Percentiles rank a stretch among this genome's conserved stretches.
These are phyloP conservation scores for Nakataea oryzae DNA, from an alignment of 2,329 filamentous ascomycete species.

Conservation along the genomic window DNA sequence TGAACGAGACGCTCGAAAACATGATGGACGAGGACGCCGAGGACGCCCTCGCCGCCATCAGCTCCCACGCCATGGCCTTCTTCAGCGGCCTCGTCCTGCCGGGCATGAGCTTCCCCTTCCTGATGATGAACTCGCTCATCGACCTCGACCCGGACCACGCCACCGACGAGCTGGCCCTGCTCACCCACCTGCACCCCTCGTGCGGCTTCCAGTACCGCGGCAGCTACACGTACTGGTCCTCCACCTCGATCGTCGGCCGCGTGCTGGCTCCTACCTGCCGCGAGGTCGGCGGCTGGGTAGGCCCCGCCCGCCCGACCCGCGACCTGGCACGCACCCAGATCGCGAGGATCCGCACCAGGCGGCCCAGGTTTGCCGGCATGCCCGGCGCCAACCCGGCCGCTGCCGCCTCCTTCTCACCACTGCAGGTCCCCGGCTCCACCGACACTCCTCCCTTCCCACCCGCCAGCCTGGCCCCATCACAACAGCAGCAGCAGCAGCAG, in stretches of 20 bases:
- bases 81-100: constrained; percentile 66
- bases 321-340: constrained; percentile 62
- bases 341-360: constrained; percentile 53
- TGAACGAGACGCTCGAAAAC: constrained; percentile 50
- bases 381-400: background rate
- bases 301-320: constrained; percentile 56
- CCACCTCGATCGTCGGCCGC: constrained; percentile 62
- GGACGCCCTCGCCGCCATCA: constrained; percentile 45
- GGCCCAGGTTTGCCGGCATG: constrained; percentile 27
- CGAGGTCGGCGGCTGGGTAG: constrained; percentile 64
- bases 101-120: constrained; percentile 58
- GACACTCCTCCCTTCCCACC: background rate
- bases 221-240: constrained; percentile 69
- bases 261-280: constrained; percentile 64
- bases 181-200: constrained; percentile 58
- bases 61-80: constrained; percentile 66
- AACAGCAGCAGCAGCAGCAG: background rate
- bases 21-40: constrained; percentile 51
- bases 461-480: background rate
- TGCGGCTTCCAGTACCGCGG: constrained; percentile 67
- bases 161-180: constrained; percentile 52
- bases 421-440: background rate
- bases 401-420: background rate
- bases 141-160: constrained; percentile 63
- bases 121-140: constrained; percentile 69